These are phyloP conservation scores for Pichia nanzhaoensis DNA, from an alignment of 805 yeast genomes.

Conservation along the genomic window DNA sequence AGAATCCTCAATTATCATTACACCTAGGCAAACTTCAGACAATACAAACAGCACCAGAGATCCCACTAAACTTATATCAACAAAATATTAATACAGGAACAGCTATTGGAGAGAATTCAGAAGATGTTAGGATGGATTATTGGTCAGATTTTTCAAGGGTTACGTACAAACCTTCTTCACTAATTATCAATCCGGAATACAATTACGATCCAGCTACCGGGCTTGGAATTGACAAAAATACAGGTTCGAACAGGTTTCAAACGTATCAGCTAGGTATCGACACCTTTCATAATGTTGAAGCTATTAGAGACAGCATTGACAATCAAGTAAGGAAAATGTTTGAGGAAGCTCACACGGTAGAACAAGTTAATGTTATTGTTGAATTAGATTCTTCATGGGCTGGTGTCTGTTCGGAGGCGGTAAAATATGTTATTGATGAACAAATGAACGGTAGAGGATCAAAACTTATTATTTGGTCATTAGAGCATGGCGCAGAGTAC, in stretches of 20 bases:
- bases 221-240: slow-evolving; percentile 19
- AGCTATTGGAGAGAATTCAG: slow-evolving; percentile 30
- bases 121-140: slow-evolving; percentile 39
- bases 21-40: slow-evolving; percentile 12
- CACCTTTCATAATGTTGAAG: slow-evolving; percentile 42
- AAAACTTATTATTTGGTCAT: slow-evolving; percentile 10
- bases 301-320: slow-evolving; percentile 45
- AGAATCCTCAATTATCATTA: slow-evolving; percentile 14
- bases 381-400: slow-evolving; percentile 84
- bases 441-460: slow-evolving; percentile 12
- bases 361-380: slow-evolving; percentile 62
- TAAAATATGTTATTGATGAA: slow-evolving; percentile 25
- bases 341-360: slow-evolving; percentile 70
- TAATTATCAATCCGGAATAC: slow-evolving; percentile 56
- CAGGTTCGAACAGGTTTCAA: slow-evolving; percentile 36
- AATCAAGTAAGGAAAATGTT: slow-evolving; percentile 50
- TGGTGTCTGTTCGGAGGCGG: slow-evolving; percentile 52
- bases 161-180: slow-evolving; percentile 54
- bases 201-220: slow-evolving; percentile 36
- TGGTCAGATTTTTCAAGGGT: slow-evolving; percentile 82
- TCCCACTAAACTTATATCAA: slow-evolving; percentile 54
- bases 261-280: slow-evolving; percentile 50
- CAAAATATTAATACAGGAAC: slow-evolving; percentile 47
- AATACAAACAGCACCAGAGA: slow-evolving; percentile 28
- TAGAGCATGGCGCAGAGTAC: not conserved